Conservation (phyloP, 371 early-diverging fungal species). For the Umbelopsis sp. region DNA sequence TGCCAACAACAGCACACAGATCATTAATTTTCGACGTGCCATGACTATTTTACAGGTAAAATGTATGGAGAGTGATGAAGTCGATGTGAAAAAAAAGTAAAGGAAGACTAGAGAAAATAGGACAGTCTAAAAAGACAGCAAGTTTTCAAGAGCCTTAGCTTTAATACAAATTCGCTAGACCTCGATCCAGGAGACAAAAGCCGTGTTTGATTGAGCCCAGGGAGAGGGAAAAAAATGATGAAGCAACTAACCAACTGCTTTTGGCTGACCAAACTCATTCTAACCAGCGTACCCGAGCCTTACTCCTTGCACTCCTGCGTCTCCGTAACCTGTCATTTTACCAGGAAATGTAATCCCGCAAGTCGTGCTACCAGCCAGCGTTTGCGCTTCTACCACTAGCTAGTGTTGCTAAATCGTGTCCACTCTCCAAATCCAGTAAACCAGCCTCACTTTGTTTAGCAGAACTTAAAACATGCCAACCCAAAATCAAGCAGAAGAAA, state of each 20-base stretch:
- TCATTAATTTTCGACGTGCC: background rate
- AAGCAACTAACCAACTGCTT: background rate
- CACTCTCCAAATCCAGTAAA: background rate
- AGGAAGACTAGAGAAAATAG: background rate
- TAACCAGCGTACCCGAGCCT: background rate
- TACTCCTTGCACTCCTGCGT: background rate
- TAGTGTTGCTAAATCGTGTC: background rate
- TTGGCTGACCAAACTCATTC: background rate
- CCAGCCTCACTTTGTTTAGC: background rate
- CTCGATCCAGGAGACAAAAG: slow-evolving; percentile 7
- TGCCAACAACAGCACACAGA: background rate
- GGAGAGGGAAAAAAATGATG: background rate
- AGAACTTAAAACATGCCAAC: background rate
- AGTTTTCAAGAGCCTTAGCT: background rate
- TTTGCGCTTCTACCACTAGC: background rate
- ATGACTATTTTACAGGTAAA: background rate
- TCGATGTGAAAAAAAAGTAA: background rate
- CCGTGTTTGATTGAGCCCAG: background rate
- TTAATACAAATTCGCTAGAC: background rate
- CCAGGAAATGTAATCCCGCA: background rate
- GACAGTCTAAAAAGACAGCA: background rate
- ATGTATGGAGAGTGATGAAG: background rate
- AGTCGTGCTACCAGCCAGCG: background rate
- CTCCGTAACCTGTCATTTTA: background rate
- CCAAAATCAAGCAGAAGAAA: background rate